phyloP scores from a whole-genome alignment of 768 basidiomycete species.

The Tricholoma hemisulphureum region DNA sequence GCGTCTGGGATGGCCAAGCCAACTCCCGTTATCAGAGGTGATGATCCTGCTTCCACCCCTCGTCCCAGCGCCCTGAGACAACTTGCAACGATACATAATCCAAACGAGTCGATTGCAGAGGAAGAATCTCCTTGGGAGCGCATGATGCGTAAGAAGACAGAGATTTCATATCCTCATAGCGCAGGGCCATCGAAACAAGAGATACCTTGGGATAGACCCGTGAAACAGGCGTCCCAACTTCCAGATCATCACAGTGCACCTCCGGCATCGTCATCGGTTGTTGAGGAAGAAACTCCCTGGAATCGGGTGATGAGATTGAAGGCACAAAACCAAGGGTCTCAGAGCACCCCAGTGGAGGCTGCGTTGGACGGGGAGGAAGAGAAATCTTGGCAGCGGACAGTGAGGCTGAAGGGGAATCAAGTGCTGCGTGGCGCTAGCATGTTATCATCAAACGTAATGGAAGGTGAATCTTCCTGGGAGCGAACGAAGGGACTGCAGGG shows the following conservation, averaged over 20 bases:
- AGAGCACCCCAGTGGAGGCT: background rate
- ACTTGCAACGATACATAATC: background rate
- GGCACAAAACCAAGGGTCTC: background rate
- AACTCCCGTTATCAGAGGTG: background rate
- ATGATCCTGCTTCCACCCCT: conserved; percentile 5
- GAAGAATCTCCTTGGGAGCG: conserved; percentile 8
- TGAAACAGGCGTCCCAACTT: background rate
- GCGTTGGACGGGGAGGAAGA: background rate
- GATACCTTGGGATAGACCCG: background rate
- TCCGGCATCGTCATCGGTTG: background rate
- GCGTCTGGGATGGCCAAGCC: background rate
- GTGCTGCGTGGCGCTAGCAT: background rate
- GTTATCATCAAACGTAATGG: background rate
- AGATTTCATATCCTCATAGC: background rate
- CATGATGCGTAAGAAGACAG: conserved; percentile 4
- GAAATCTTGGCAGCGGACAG: conserved; percentile 5
- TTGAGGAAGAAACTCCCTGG: conserved; percentile 7
- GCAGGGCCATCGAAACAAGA: background rate
- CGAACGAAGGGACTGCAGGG: background rate
- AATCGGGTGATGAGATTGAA: conserved; percentile 8
- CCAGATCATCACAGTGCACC: background rate
- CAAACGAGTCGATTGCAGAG: conserved; percentile 1
- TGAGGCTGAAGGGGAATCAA: conserved; percentile 4
- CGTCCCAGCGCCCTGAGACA: conserved; percentile 7
- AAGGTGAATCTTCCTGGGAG: background rate